Evolutionary conservation across 73 alveolate species (phyloP).

Genomic region (Effrenium voratum): DNA sequence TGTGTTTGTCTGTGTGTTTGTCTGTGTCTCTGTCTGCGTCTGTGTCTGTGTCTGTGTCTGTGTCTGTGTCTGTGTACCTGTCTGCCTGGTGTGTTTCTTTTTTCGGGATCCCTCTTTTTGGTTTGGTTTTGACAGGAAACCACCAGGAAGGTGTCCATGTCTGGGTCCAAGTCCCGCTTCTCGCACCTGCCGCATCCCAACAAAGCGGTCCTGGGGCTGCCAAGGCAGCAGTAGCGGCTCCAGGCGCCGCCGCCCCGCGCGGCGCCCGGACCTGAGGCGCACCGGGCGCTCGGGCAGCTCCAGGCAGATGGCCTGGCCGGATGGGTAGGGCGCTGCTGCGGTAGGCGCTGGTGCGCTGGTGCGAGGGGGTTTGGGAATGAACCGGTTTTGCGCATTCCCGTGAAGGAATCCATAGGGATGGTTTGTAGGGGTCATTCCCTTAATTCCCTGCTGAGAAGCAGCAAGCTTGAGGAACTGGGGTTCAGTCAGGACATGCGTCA

Average conservation of each 20-base stretch:
- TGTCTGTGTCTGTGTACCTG: background rate
- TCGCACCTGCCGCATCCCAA: background rate
- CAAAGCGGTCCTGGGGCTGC: conserved; percentile 24
- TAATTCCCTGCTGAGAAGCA: too few species aligned
- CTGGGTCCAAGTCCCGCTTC: background rate
- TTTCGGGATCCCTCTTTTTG: background rate
- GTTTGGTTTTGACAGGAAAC: background rate
- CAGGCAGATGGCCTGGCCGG: background rate
- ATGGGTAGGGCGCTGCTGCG: too few species aligned
- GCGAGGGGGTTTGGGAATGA: too few species aligned
- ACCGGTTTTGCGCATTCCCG: too few species aligned
- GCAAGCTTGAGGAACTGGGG: too few species aligned
- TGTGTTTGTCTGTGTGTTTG: background rate
- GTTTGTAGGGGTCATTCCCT: too few species aligned
- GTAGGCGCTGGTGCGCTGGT: too few species aligned
- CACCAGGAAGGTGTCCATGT: background rate
- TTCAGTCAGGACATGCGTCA: too few species aligned
- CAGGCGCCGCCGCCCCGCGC: conserved; percentile 78
- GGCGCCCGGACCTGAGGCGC: conserved; percentile 12
- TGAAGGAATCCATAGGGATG: too few species aligned
- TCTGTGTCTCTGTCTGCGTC: too few species aligned
- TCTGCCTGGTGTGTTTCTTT: background rate
- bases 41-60: background rate
- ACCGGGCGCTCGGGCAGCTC: background rate
- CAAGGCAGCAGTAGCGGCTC: conserved; percentile 75